phyloP scores from a whole-genome alignment of 169 alveolate genomes.

The Perkinsus olseni region DNA sequence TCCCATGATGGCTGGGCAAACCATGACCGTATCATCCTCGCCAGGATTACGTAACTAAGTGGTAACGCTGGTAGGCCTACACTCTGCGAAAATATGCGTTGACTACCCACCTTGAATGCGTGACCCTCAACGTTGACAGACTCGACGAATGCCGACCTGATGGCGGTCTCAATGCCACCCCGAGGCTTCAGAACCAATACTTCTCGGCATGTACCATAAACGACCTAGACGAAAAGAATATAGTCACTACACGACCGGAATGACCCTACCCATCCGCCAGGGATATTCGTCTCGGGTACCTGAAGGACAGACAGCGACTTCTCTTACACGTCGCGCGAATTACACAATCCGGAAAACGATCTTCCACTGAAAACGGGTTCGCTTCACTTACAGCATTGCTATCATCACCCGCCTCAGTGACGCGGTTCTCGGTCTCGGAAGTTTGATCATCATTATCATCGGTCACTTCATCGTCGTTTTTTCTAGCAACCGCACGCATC shows the following conservation, averaged over 20 bases:
- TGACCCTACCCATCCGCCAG: background rate
- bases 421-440: background rate
- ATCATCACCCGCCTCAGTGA: background rate
- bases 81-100: background rate
- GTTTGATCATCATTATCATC: background rate
- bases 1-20: background rate
- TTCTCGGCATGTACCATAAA: background rate
- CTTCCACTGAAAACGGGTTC: background rate
- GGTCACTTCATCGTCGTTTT: background rate
- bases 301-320: background rate
- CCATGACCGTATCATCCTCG: background rate
- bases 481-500: too few species aligned
- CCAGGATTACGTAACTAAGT: background rate
- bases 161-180: background rate
- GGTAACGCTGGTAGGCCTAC: background rate
- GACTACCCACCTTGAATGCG: background rate
- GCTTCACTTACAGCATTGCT: background rate
- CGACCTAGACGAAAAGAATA: background rate
- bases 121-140: background rate
- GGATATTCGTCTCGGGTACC: background rate
- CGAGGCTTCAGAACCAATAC: background rate
- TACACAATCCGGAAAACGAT: background rate
- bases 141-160: background rate
- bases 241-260: background rate
- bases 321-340: background rate